phyloP scores from a whole-genome alignment of 2,329 filamentous ascomycete genomes.

The Teratosphaeria pseudoeucalypti region DNA sequence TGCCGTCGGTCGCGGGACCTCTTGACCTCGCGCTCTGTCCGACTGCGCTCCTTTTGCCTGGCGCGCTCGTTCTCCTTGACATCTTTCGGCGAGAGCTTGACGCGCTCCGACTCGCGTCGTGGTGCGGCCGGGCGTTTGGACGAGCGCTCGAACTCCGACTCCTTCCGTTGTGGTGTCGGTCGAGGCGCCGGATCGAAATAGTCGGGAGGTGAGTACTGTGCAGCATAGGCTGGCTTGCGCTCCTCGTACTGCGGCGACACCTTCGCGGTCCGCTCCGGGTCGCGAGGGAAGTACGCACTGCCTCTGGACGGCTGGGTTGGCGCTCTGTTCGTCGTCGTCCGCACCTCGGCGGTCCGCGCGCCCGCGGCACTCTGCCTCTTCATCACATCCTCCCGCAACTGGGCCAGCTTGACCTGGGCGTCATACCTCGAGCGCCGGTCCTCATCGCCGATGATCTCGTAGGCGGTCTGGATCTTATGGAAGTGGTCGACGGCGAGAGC shows the following conservation, averaged over 20 bases:
- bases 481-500: conserved; percentile 76
- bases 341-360: conserved; percentile 5
- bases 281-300: conserved; percentile 15
- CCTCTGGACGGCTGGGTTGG: conserved; percentile 21
- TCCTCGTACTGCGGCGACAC: conserved; percentile 23
- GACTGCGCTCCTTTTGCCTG: conserved; percentile 29
- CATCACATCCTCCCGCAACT: conserved; percentile 49
- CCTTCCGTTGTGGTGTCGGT: conserved; percentile 25
- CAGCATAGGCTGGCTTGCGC: conserved; percentile 16
- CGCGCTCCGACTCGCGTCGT: conserved; percentile 10
- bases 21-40: conserved; percentile 30
- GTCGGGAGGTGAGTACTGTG: conserved; percentile 12
- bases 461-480: conserved; percentile 83
- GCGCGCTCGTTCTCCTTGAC: conserved; percentile 26
- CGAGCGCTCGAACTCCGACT: conserved; percentile 29
- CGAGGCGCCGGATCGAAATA: conserved; percentile 28
- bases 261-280: conserved; percentile 8
- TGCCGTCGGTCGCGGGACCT: conserved; percentile 28
- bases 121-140: conserved; percentile 17
- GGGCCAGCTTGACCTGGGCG: conserved; percentile 57
- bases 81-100: conserved; percentile 10
- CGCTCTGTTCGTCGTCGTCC: conserved; percentile 19
- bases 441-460: conserved; percentile 79
- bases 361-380: conserved; percentile 9
- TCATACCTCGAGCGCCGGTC: conserved; percentile 65